Evolutionary conservation across 1,284 basidiomycete species (phyloP), one percentile per base, ranked within the genome.

Genomic region (Ceratorhiza oryzae-sativae): DNA sequence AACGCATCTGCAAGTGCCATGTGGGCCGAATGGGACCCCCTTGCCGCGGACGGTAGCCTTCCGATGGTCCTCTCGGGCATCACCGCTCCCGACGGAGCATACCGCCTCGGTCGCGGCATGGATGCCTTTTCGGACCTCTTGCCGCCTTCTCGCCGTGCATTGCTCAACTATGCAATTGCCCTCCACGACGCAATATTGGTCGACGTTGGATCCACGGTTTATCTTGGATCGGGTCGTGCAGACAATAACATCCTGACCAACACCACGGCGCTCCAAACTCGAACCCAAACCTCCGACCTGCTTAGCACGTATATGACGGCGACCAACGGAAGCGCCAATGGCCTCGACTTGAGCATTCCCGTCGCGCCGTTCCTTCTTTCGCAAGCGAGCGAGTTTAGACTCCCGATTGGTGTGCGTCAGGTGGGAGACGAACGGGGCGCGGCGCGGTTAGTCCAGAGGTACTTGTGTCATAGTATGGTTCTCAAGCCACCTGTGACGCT

Each of bases 11-110:
- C 65, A 9, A 45, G 36, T 15, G 39, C 51, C 25, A 6, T 70
- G n/a, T 70, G 65, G 65, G 65, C 65, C 23, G 65, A 70, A 25
- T 70, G 65, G 65, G 65, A 70, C 23, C 65, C 65, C 36, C 65
- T 70, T 3, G 51, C 53, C 5, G 27, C 65, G 3, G 41, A 32
- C 39, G 53, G 34, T 3, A 51, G 55, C 39, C 51, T 70, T 12
- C 65, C 65, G 2, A 39, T 70, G 3, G 65, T 58, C 12, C 34
- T 70, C 3, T 30, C 65, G 2, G 65, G 65, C 6, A 51, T 70
- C 13, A 27, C 65, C 2, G 36, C 65, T 9, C 45, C 53, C 27
- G 53, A 70, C 25, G 53, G 65, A 12, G 12, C 39, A 18, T 70
- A 46, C 25, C 15, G 32, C 27, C 51, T 56, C 20, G 41, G 51